phyloP scores from a whole-genome alignment of 768 basidiomycete species.

The Pluteus cervinus region DNA sequence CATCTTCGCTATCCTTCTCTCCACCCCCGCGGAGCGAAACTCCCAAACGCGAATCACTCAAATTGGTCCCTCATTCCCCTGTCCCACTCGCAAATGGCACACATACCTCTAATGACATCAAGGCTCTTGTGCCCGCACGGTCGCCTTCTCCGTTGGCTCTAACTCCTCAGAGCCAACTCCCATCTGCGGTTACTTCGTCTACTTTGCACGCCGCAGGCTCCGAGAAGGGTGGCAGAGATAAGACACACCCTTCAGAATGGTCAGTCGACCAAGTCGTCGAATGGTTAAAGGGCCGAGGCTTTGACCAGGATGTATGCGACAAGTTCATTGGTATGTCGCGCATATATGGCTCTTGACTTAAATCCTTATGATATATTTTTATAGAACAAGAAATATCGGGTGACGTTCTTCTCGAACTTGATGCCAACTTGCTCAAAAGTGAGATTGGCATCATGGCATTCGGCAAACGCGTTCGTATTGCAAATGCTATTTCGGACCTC shows the following conservation, averaged over 20 bases:
- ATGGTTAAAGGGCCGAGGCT: conserved; percentile 82
- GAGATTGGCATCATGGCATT: conserved; percentile 94
- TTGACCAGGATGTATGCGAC: conserved; percentile 74
- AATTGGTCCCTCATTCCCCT: too few relatives aligned
- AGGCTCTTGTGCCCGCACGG: background rate
- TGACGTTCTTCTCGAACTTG: conserved; percentile 92
- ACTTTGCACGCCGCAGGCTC: conserved; percentile 12
- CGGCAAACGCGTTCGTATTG: conserved; percentile 90
- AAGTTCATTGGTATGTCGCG: conserved; percentile 76
- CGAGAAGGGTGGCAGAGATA: conserved; percentile 24
- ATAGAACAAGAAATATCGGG: conserved; percentile 98
- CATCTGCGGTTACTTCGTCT: conserved; percentile 12
- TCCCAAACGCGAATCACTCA: too few relatives aligned
- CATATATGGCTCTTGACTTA: background rate
- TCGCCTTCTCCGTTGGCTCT: background rate
- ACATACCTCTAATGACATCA: background rate
- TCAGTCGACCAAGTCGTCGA: conserved; percentile 81
- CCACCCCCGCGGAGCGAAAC: too few relatives aligned
- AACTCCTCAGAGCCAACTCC: conserved; percentile 8
- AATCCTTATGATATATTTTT: conserved; percentile 1
- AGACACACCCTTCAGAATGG: conserved; percentile 67
- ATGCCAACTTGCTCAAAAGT: conserved; percentile 81
- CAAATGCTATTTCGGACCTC: conserved; percentile 88
- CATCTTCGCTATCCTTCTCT: too few relatives aligned
- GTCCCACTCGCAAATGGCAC: too few relatives aligned